These are phyloP conservation scores for Batrachochytrium dendrobatidis DNA, from an alignment of 371 early-diverging fungal species.

Conservation along the genomic window DNA sequence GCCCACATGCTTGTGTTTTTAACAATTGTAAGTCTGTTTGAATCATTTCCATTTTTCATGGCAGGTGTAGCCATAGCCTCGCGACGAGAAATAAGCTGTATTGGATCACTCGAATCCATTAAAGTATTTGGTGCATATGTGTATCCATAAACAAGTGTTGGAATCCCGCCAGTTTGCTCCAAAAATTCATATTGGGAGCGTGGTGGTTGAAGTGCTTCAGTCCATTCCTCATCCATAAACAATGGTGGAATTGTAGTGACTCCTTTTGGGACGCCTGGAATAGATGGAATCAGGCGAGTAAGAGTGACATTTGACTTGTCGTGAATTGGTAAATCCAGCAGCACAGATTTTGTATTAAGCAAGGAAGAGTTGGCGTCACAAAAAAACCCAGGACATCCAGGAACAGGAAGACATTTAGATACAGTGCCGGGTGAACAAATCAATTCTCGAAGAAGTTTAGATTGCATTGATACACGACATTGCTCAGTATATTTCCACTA, in stretches of 20 bases:
- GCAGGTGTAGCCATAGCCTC: neutral
- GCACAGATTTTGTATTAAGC: constrained; percentile 35
- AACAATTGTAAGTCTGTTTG: neutral
- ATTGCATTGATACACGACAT: constrained; percentile 31
- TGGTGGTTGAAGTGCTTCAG: constrained; percentile 31
- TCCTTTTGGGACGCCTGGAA: constrained; percentile 42
- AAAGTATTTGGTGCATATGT: constrained; percentile 32
- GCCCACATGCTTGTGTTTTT: neutral
- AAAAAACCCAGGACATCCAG: constrained; percentile 43
- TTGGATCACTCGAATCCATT: constrained; percentile 14
- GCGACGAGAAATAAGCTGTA: neutral
- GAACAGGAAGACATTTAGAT: constrained; percentile 30
- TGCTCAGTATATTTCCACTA: constrained; percentile 30
- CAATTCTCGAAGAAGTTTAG: constrained; percentile 36
- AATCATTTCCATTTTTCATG: neutral
- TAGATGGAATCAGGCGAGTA: constrained; percentile 34
- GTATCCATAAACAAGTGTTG: constrained; percentile 38
- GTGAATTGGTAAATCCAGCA: constrained; percentile 40
- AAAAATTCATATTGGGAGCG: constrained; percentile 28
- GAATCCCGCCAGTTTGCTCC: constrained; percentile 39
- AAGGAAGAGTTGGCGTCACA: constrained; percentile 31
- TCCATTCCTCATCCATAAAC: constrained; percentile 42
- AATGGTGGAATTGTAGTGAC: constrained; percentile 43
- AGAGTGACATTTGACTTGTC: constrained; percentile 38
- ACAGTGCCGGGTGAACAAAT: constrained; percentile 38